Conservation (phyloP, 148 eudicot species). For the Mesembryanthemum crystallinum region DNA sequence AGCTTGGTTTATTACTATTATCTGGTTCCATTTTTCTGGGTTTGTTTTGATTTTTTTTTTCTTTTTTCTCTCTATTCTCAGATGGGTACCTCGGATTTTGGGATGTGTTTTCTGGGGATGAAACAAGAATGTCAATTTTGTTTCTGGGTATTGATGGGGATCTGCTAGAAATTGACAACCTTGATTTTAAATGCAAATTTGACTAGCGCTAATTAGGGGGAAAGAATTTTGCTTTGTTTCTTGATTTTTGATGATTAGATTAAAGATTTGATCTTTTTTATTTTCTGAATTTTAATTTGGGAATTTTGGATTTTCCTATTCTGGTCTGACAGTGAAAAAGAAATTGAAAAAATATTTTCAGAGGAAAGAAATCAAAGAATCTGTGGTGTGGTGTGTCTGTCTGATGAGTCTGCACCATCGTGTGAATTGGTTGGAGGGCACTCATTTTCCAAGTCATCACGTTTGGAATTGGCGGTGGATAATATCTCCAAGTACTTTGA, state of each 20-base stretch:
- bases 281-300: background rate
- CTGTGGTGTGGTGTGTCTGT: too few relatives aligned
- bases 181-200: background rate
- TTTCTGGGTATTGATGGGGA: slow-evolving; percentile 9
- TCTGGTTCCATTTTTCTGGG: slow-evolving; percentile 17
- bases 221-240: background rate
- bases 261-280: background rate
- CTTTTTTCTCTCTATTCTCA: background rate
- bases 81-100: slow-evolving; percentile 12
- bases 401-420: too few relatives aligned
- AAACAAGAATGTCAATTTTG: background rate
- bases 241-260: background rate
- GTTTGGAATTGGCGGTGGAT: too few relatives aligned
- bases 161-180: background rate
- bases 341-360: too few relatives aligned
- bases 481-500: too few relatives aligned
- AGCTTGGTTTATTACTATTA: slow-evolving; percentile 12
- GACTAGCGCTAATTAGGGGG: slow-evolving; percentile 16
- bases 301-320: too few relatives aligned
- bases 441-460: too few relatives aligned
- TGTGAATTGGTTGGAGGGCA: too few relatives aligned
- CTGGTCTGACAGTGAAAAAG: too few relatives aligned
- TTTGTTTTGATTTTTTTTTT: background rate
- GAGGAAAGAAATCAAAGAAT: too few relatives aligned
- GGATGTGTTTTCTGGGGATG: slow-evolving; percentile 2